Conservation (phyloP, 2,329 filamentous ascomycete genomes). For the Colletotrichum truncatum region DNA sequence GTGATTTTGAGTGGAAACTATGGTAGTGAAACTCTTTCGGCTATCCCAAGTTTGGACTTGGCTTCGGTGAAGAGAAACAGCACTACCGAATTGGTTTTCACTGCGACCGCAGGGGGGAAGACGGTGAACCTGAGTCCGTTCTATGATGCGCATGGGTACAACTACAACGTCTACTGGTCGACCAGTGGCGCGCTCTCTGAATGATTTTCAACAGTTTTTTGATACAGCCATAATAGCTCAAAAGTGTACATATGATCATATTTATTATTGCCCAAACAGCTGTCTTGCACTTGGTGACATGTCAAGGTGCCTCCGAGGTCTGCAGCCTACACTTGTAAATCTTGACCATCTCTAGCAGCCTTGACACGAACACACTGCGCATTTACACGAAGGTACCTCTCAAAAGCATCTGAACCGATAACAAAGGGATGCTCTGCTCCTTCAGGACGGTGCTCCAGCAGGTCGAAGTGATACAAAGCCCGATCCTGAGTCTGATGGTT, state of each 20-base stretch:
- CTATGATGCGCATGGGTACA: conserved; percentile 50
- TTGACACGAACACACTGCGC: background rate
- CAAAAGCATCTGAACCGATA: conserved; percentile 3
- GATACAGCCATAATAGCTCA: too few relatives aligned
- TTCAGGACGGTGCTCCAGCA: background rate
- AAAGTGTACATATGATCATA: too few relatives aligned
- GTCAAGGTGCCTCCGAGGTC: too few relatives aligned
- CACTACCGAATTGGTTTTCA: conserved; percentile 39
- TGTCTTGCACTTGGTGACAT: too few relatives aligned
- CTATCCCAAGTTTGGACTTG: conserved; percentile 42
- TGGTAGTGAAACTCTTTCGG: conserved; percentile 38
- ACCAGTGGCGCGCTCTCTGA: conserved; percentile 15
- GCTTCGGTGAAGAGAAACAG: conserved; percentile 37
- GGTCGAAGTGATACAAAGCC: conserved; percentile 6
- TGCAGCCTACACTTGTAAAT: background rate
- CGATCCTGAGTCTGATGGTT: conserved; percentile 17
- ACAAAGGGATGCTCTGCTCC: conserved; percentile 4
- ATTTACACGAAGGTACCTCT: background rate
- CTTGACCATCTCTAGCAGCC: conserved; percentile 8
- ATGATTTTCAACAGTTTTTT: too few relatives aligned
- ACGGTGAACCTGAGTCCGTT: conserved; percentile 46
- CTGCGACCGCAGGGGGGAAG: conserved; percentile 40
- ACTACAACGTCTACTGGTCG: conserved; percentile 53
- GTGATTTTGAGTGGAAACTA: conserved; percentile 56
- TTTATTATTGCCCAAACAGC: background rate